Base-by-base conservation (phyloP, 768 basidiomycete genomes). In the Flagelloscypha sp. region DNA sequence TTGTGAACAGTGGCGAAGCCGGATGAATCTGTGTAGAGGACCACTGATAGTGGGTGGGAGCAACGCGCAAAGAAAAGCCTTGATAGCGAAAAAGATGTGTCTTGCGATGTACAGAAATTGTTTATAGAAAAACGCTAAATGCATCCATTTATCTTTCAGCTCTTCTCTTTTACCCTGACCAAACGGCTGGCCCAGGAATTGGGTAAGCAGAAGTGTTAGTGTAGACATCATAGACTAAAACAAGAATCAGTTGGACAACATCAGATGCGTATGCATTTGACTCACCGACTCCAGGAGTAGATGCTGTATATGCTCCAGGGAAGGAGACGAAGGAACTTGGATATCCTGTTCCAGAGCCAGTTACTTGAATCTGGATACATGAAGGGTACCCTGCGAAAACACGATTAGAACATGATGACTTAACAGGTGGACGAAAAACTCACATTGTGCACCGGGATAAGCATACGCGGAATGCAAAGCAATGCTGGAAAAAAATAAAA, bases 241-340 rank as follows among this genome's bases (percentile, higher is more conserved):
- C 22, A 12, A 36, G 25, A 30, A 35, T 30, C 13, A 8, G 23
- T 24, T 16, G 18, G 15, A 3, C 17, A 15, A 25, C 28, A 22
- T 38, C 10, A 9, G n/a, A 15, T 7, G 18, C 6, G 6, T 29
- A 21, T 13, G 16, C 10, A 35, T 12, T 16, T 16, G 18, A 28
- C 3, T 25, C 18, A 33, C 35, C 12, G 33, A 43, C n/a, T 7
- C 52, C 61, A 23, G 55, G 60, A 24, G 58, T 62, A 20, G n/a
- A 50, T 1, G 53, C 44, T 1, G 53, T 62, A 42, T 68, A 68
- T 7, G 64, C 61, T 19, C 67, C 65, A 19, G 69, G 70, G 62
- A 71, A 72, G 3, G 70, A 61, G 12, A 70, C 68, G 20, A 71
- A 63, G 0, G 60, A 60, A 1, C 62, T 63, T 1, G 67, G 66